Base-by-base conservation (phyloP, 2,329 filamentous ascomycete genomes). In the Fusarium stilboides region DNA sequence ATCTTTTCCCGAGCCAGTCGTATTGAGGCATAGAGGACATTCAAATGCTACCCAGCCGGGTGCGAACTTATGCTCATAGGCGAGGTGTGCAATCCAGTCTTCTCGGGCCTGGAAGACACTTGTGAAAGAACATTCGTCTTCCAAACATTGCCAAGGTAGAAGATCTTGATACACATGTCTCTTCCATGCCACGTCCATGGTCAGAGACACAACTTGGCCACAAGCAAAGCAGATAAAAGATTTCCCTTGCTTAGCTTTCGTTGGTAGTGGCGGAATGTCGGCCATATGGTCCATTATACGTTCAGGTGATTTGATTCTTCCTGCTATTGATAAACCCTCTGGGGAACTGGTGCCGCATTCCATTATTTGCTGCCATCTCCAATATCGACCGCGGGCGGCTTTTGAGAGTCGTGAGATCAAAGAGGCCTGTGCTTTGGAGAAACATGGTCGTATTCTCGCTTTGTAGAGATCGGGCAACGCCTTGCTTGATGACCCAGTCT, bases 111-210 rank as follows among this genome's bases (percentile, higher is more conserved):
- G n/a, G 19, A 59, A 59, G 24, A 42, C 26, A 15, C 20, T 22
- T 19, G 19, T 46, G 15, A n/a, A 57, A 15, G 15, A n/a, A 40
- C 47, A 54, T 19, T 4, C 34, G 1, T n/a, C 8, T 12, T 54
- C 39, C 13, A 54, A 20, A 26, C 51, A 54, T 19, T 36, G 28
- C n/a, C 40, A 59, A 5, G 56, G 47, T 22, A 22, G 47, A 2
- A 59, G 17, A 17, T 59, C 56, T 3, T 31, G 17, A 15, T 59
- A 59, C 8, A 59, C 10, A 54, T 59, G 56, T 19, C 40, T 20
- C 49, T 53, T 54, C 56, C 47, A 59, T 5, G 34, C 47, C 6
- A 33, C 36, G 8, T 52, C 53, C 6, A n/a, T 59, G 0, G 13
- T 12, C 6, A 59, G 37, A 10, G 7, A 12, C 19, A 59, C 26